These are phyloP conservation scores for Hysterangium stoloniferum DNA, from an alignment of 768 basidiomycete species.

Conservation along the genomic window DNA sequence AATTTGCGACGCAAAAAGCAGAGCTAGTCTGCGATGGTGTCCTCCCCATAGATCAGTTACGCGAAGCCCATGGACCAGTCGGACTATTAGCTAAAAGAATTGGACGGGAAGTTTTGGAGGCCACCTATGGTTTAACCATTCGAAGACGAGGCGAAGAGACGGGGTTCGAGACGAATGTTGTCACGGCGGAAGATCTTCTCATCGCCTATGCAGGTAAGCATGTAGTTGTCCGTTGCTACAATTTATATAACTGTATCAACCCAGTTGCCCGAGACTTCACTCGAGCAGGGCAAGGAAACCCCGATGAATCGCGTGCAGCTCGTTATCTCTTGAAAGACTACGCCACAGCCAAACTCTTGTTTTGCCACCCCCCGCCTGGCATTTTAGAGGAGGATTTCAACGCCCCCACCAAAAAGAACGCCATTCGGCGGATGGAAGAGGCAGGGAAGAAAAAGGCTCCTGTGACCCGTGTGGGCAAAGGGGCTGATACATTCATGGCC, in stretches of 20 bases:
- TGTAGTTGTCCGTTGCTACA: neutral
- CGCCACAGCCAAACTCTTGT: conserved; percentile 88
- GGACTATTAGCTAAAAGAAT: conserved; percentile 72
- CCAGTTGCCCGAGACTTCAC: conserved; percentile 89
- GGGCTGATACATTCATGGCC: conserved; percentile 74
- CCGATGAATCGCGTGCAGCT: conserved; percentile 91
- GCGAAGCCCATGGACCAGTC: conserved; percentile 83
- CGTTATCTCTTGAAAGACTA: conserved; percentile 94
- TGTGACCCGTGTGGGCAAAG: conserved; percentile 74
- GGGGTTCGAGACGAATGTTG: conserved; percentile 64
- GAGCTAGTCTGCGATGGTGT: conserved; percentile 96
- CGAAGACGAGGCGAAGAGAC: conserved; percentile 60
- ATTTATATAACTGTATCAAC: conserved; percentile 2
- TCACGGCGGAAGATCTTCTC: conserved; percentile 74
- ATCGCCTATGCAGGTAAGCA: conserved; percentile 87
- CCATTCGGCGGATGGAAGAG: conserved; percentile 42
- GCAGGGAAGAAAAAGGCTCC: conserved; percentile 86
- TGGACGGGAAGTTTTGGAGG: conserved; percentile 79
- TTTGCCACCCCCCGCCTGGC: conserved; percentile 82
- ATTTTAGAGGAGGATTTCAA: conserved; percentile 67
- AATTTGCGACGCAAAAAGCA: conserved; percentile 95
- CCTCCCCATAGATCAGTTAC: conserved; percentile 93
- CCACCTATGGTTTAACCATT: conserved; percentile 80
- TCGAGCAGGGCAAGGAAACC: conserved; percentile 91
- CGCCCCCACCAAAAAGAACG: conserved; percentile 51